phyloP scores from a whole-genome alignment of 176 grass and related monocot species.

The Puccinellia tenuiflora region DNA sequence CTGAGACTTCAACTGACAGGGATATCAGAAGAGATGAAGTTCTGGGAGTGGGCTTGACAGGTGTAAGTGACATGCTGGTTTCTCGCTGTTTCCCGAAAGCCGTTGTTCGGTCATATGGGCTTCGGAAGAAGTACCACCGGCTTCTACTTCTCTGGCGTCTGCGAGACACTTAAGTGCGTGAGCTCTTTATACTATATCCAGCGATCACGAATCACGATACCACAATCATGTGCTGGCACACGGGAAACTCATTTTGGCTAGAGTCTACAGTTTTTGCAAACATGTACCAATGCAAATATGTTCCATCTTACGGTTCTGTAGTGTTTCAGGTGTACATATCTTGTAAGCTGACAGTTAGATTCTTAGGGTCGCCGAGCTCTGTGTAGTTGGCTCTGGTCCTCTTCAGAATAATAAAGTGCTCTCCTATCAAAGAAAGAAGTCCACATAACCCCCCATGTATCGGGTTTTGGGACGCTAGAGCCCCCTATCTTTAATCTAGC shows the following conservation, averaged over 20 bases:
- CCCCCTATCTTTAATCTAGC: too few relatives aligned
- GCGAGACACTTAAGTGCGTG: neutral
- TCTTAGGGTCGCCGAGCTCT: neutral
- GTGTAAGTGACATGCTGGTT: neutral
- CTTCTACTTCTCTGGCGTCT: neutral
- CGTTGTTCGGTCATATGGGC: neutral
- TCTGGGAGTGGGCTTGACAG: neutral
- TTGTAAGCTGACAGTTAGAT: neutral
- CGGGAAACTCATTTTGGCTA: too few relatives aligned
- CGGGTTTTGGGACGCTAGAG: too few relatives aligned
- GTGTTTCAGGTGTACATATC: conserved; percentile 28
- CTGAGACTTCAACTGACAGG: neutral
- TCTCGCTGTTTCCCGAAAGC: neutral
- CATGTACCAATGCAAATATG: too few relatives aligned
- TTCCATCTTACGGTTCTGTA: neutral
- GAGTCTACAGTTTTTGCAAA: too few relatives aligned
- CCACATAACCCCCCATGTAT: too few relatives aligned
- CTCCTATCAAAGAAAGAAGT: too few relatives aligned
- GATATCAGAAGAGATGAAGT: neutral
- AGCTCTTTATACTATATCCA: too few relatives aligned
- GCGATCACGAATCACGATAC: too few relatives aligned
- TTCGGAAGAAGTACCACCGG: neutral
- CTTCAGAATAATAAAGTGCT: too few relatives aligned
- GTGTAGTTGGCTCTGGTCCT: too few relatives aligned
- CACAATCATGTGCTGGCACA: too few relatives aligned